Conservation (phyloP, 768 basidiomycete genomes). For the Fomitopsis serialis region DNA sequence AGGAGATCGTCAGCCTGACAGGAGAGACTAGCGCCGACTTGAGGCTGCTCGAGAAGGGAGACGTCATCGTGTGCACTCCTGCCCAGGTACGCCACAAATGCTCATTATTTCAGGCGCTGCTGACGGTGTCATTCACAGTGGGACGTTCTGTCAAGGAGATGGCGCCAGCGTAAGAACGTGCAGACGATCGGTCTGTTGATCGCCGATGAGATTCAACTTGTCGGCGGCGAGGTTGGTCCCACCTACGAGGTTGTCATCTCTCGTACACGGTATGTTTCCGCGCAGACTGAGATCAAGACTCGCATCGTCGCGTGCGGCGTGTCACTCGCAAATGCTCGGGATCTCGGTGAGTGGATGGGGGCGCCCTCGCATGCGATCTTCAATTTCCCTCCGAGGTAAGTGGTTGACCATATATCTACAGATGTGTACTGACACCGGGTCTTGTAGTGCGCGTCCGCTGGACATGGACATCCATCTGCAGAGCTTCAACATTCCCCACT, state of each 20-base stretch:
- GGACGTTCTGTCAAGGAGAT: constrained; percentile 91
- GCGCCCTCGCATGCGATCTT: constrained; percentile 91
- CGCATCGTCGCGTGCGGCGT: constrained; percentile 94
- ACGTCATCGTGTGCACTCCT: constrained; percentile 93
- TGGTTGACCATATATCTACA: background rate
- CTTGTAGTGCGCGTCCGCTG: constrained; percentile 78
- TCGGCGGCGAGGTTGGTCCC: constrained; percentile 92
- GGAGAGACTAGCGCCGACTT: constrained; percentile 93
- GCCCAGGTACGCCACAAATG: constrained; percentile 53
- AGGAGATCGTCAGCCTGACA: constrained; percentile 89
- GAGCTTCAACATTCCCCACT: constrained; percentile 94
- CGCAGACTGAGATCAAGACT: constrained; percentile 88
- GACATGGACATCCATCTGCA: constrained; percentile 98
- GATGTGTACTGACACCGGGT: background rate
- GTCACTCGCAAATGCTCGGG: constrained; percentile 91
- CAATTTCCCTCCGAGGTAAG: constrained; percentile 91
- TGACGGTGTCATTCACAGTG: constrained; percentile 45
- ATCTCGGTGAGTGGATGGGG: constrained; percentile 97
- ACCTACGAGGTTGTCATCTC: constrained; percentile 97
- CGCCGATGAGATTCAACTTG: constrained; percentile 91
- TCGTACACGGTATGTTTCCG: constrained; percentile 92
- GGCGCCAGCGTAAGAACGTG: constrained; percentile 96
- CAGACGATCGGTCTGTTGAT: constrained; percentile 91
- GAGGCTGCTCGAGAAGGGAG: constrained; percentile 82
- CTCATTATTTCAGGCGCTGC: background rate